Evolutionary conservation across 2,329 filamentous ascomycete genomes (phyloP).

Genomic region (Fusarium lyarnte): DNA sequence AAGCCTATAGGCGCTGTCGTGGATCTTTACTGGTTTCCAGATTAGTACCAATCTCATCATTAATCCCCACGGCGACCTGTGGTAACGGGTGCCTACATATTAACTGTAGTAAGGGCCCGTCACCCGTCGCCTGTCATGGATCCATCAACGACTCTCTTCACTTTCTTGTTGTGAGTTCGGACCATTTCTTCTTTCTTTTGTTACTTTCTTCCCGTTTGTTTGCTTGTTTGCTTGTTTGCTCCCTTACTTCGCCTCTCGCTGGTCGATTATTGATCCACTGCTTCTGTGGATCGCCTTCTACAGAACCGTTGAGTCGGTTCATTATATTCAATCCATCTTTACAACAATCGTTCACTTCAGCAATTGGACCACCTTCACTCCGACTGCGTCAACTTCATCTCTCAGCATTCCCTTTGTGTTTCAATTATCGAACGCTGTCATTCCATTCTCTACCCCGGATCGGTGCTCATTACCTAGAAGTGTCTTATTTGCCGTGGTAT

Average conservation of each 20-base stretch:
- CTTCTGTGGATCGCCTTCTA: constrained; percentile 12
- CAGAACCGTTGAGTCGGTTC: constrained; percentile 20
- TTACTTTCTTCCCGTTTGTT: constrained; percentile 9
- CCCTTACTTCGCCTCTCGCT: constrained; percentile 32
- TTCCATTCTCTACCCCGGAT: constrained; percentile 35
- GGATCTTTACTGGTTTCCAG: constrained; percentile 32
- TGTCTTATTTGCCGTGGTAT: constrained; percentile 44
- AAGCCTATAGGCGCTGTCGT: constrained; percentile 40
- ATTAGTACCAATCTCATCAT: constrained; percentile 21
- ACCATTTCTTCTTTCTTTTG: constrained; percentile 39
- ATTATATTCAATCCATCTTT: constrained; percentile 3
- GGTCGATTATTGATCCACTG: constrained; percentile 30
- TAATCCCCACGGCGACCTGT: constrained; percentile 18
- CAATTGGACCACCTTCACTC: constrained; percentile 18
- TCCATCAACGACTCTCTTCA: constrained; percentile 72
- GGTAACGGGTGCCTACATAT: constrained; percentile 39
- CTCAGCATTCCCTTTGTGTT: constrained; percentile 40
- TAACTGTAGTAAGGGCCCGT: constrained; percentile 32
- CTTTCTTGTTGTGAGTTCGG: constrained; percentile 72
- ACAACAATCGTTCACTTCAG: constrained; percentile 10
- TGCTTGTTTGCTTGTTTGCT: constrained; percentile 24
- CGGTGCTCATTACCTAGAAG: constrained; percentile 31
- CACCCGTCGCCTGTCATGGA: constrained; percentile 56
- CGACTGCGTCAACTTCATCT: constrained; percentile 28
- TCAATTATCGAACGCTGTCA: constrained; percentile 40